Evolutionary conservation across 2,329 filamentous ascomycete species (phyloP), one percentile per base, ranked within the genome.

Genomic region (Alternaria infectoria): DNA sequence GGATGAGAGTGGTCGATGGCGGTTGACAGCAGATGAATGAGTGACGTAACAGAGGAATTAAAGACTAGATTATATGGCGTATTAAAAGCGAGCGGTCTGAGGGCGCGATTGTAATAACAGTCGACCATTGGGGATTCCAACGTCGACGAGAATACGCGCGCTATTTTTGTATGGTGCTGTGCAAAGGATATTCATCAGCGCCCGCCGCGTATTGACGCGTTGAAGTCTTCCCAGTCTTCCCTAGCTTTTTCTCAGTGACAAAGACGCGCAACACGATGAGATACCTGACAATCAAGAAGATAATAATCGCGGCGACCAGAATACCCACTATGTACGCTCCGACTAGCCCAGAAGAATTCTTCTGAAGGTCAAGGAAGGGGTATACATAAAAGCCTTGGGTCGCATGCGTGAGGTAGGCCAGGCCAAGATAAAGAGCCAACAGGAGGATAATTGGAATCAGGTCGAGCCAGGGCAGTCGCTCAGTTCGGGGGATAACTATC

Each of bases 351-450:
- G 83, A 76, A 15, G 85, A 84, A 54, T 86, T 68, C 21, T 63
- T 79, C 17, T 77, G 74, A 6, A 80, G 75, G 76, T 97, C 85
- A n/a, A 97, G 86, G 80, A 97, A 97, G 61, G 73, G 77, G 81
- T 97, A 97, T 0, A 91, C 86, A 78, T 94, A 96, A 76, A 90
- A 92, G 3, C 87, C 87, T 77, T 93, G 84, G 0, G 89, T 89
- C 5, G 87, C 87, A 64, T 87, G 80, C 1, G 91, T 94, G 21
- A 96, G 70, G 78, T 92, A 96, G 1, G 92, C 92, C 15, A 96
- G 81, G 0, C 83, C 87, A 11, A 94, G 85, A 77, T 96, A 97
- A 5, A 90, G 80, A 0, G 87, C 87, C 45, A 96, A 85, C 7
- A 96, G 78, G n/a, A 93, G 60, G 66, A 94, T 80, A 13, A 94